A percentile compares a stretch with the other conserved stretches of the same genome.
phyloP scores from a whole-genome alignment of 2,329 filamentous ascomycete genomes.

The Claviceps digitariae region DNA sequence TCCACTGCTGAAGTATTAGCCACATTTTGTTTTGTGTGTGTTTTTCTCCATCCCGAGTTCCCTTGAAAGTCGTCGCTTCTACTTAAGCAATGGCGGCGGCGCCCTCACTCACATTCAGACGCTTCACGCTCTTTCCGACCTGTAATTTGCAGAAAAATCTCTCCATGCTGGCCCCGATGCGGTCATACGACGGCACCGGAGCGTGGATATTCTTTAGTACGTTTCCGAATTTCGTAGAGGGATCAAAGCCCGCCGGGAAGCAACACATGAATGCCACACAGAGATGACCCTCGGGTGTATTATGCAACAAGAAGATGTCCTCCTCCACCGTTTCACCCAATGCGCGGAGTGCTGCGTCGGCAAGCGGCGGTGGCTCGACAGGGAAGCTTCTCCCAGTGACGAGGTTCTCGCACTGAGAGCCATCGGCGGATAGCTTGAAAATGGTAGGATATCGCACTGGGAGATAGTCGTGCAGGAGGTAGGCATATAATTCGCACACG shows the following conservation, averaged over 20 bases:
- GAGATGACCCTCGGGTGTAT: constrained; percentile 27
- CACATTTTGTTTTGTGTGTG: no score
- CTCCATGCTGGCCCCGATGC: constrained; percentile 42
- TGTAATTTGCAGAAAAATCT: constrained; percentile 34
- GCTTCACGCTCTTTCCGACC: constrained; percentile 33
- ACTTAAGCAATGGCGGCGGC: no score
- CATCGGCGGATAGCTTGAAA: constrained; percentile 25
- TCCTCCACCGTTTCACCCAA: constrained; percentile 41
- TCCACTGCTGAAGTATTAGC: constrained; percentile 26
- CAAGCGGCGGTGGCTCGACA: constrained; percentile 15
- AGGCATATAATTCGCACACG: constrained; percentile 34
- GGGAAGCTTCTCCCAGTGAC: constrained; percentile 22
- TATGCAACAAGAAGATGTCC: constrained; percentile 36
- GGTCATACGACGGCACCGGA: constrained; percentile 40
- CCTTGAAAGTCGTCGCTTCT: background rate
- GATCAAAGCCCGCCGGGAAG: constrained; percentile 39
- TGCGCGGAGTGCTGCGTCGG: constrained; percentile 22
- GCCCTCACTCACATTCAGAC: constrained; percentile 36
- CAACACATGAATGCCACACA: constrained; percentile 37
- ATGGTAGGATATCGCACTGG: constrained; percentile 34
- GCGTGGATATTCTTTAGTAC: constrained; percentile 34
- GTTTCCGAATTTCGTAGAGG: constrained; percentile 34
- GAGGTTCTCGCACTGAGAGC: constrained; percentile 23
- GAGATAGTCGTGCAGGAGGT: constrained; percentile 32
- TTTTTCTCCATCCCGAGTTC: no score